A percentile compares a stretch with the other conserved stretches of the same genome.
phyloP scores from a whole-genome alignment of 768 basidiomycete genomes.

The Macrolepiota dolichaula region DNA sequence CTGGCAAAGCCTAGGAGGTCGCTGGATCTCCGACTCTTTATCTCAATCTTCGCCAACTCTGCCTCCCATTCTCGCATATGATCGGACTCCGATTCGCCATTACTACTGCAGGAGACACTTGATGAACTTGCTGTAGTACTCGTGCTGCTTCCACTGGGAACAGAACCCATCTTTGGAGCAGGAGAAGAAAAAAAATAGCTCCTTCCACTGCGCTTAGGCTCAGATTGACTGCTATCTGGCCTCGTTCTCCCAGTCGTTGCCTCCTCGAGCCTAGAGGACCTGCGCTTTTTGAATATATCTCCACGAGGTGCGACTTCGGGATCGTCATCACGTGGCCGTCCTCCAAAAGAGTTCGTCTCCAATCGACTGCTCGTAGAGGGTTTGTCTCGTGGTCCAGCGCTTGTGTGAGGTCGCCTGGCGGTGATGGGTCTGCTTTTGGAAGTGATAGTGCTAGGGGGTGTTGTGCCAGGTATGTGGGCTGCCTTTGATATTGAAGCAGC shows the following conservation, averaged over 20 bases:
- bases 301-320: constrained; percentile 3
- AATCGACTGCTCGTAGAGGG: constrained; percentile 24
- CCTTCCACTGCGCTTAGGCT: constrained; percentile 12
- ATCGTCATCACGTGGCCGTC: constrained; percentile 3
- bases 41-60: constrained; percentile 70
- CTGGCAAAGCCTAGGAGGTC: constrained; percentile 43
- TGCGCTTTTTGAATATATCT: constrained; percentile 12
- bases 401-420: constrained; percentile 64
- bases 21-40: constrained; percentile 50
- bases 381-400: constrained; percentile 67
- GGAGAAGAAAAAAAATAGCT: constrained; percentile 16
- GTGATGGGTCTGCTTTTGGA: constrained; percentile 13
- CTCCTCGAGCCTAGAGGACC: constrained; percentile 10
- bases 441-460: neutral
- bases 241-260: neutral
- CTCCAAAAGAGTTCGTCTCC: constrained; percentile 7
- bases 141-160: constrained; percentile 32
- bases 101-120: constrained; percentile 23
- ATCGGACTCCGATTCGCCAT: constrained; percentile 8
- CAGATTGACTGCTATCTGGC: constrained; percentile 10
- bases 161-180: constrained; percentile 17
- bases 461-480: neutral
- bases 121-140: constrained; percentile 29
- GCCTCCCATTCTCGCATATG: constrained; percentile 73
- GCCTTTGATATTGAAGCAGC: neutral